Base-by-base conservation (phyloP, 1,284 basidiomycete genomes). In the Trichosporon sp. region DNA sequence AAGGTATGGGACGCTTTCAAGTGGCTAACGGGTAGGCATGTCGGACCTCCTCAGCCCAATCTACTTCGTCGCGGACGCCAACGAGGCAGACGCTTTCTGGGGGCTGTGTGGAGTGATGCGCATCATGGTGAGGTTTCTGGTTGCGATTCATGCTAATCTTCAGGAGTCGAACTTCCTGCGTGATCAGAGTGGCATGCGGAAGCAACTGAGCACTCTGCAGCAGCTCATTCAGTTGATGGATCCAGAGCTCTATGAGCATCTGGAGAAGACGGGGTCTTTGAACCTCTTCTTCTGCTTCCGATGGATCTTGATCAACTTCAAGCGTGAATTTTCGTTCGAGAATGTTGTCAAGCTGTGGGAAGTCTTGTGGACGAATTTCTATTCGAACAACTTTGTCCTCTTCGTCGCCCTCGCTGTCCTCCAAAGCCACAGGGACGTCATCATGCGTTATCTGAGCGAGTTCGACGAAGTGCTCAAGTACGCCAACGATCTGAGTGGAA, bases 241-340 rank as follows among this genome's bases (percentile, higher is more conserved):
- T 75, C 93, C 94, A 0, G 91, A 95, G 72, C 80, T 97, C 27
- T 95, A 92, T 77, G 86, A 87, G 54, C 92, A 95, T 79, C 81
- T 95, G 62, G 57, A 98, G 77, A 90, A 90, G 80, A 89, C 88
- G 0, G 94, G 95, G 66, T 89, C 87, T 1, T 83, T 99, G 65
- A 97, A 99, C 78, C 81, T 99, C 32, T 99, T 99, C 84, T 98
- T 98, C 84, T 96, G 93, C 79, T 99, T 96, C 86, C 87, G 95
- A 84, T 95, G 83, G 76, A 78, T 80, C 29, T 63, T 82, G 59
- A 95, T 95, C 68, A 82, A 88, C 1, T 97, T 96, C 85, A 97
- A 97, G 81, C 89, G 95, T 66, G 95, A 99, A 78, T 97, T 99
- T 78, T 81, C 87, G 2, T 95, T 98, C 78, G 86, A 90, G 34